These are phyloP conservation scores for Silene vulgaris DNA, from an alignment of 179 eudicot genomes.

Conservation along the genomic window DNA sequence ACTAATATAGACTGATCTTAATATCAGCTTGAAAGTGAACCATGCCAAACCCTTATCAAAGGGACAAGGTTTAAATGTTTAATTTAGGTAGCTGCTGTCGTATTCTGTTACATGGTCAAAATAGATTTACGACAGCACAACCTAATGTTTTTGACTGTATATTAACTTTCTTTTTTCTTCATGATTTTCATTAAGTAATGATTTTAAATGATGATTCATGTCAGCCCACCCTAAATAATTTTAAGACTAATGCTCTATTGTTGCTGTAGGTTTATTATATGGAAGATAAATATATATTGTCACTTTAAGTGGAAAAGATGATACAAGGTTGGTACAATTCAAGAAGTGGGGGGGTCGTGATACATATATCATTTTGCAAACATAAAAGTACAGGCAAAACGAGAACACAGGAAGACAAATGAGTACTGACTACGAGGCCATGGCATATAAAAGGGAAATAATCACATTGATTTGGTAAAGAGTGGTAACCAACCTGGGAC, in stretches of 20 bases:
- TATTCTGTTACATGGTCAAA: not conserved
- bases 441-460: not conserved
- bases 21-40: not conserved
- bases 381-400: not conserved
- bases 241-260: not conserved
- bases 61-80: not conserved
- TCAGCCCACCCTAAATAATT: not conserved
- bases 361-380: constrained; percentile 1
- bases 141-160: not conserved
- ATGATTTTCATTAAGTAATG: not conserved
- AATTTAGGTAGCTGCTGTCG: not conserved
- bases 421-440: not conserved
- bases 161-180: not conserved
- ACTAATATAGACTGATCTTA: not conserved
- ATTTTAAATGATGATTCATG: not conserved
- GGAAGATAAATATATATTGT: not conserved
- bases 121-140: not conserved
- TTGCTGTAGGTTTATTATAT: not conserved
- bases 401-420: not conserved
- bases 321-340: not conserved
- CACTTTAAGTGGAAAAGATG: not conserved
- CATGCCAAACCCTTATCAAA: not conserved
- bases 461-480: not conserved
- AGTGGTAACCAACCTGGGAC: constrained; percentile 63
- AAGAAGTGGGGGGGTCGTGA: not conserved